These are phyloP conservation scores for Penicillium pancosmium DNA, from an alignment of 495 filamentous ascomycete genomes.

Conservation along the genomic window DNA sequence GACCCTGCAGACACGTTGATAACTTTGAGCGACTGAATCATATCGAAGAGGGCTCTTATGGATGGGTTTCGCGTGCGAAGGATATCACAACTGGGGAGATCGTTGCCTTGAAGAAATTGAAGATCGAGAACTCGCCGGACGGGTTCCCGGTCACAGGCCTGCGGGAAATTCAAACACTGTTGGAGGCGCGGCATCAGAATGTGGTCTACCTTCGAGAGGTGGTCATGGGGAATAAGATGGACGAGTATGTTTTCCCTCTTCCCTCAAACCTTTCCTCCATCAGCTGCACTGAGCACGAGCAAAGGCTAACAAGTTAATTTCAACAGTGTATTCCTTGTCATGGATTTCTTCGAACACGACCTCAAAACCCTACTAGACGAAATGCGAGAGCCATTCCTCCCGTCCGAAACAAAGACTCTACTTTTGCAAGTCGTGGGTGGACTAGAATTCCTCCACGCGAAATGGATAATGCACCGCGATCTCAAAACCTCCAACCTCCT, in stretches of 20 bases:
- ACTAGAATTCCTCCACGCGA: conserved; percentile 79
- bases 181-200: conserved; percentile 68
- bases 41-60: conserved; percentile 97
- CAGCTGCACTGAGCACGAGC: not conserved
- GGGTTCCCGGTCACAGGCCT: conserved; percentile 93
- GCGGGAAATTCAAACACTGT: conserved; percentile 79
- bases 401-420: conserved; percentile 90
- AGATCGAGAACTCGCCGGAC: conserved; percentile 81
- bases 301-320: conserved; percentile 19
- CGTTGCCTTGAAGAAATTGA: conserved; percentile 92
- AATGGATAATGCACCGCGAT: conserved; percentile 96
- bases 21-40: conserved; percentile 92
- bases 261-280: not conserved
- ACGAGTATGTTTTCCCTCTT: conserved; percentile 60
- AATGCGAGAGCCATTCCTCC: conserved; percentile 91
- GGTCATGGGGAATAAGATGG: conserved; percentile 77
- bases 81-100: conserved; percentile 81
- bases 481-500: conserved; percentile 96
- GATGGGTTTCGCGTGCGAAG: conserved; percentile 85
- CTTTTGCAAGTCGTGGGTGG: conserved; percentile 81
- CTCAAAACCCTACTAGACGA: conserved; percentile 91
- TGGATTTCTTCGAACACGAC: conserved; percentile 98
- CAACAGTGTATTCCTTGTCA: conserved; percentile 85
- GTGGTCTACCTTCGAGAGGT: conserved; percentile 82
- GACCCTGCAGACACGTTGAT: conserved; percentile 77